Base-by-base conservation (phyloP, 2,329 filamentous ascomycete genomes). In the Lecanicillium sp. region DNA sequence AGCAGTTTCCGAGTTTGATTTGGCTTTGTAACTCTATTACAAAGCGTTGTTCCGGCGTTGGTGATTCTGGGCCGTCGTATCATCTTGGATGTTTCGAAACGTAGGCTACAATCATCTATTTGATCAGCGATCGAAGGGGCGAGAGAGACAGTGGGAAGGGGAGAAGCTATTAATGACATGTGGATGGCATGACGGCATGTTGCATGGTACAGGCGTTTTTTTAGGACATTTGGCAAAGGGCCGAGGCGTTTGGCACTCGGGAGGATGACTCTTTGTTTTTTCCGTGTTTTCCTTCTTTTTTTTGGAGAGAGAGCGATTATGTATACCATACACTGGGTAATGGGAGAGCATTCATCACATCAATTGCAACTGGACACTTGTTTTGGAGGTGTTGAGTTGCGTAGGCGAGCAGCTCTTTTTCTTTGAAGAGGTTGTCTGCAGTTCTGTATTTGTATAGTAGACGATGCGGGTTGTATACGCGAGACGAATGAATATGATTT, bases 181-280 rank as follows among this genome's bases (percentile, higher is more conserved):
- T 36, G 33, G 33, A 41, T 29, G 39, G 32, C 39, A 41, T 41
- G 33, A 41, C 36, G 32, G 33, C 39, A 41, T 32, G 28, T 41
- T 41, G 29, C 39, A 41, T 41, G 31, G 39, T 30, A 15, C 12
- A 30, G 11, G 29, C 29, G 33, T 9, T 29, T 20, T 17, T 27
- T 36, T 36, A 32, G 17, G 22, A 25, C 22, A 25, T 7, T 7
- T 25, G 22, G 11, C 22, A 25, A 25, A n/a, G 6, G 22, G 22
- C 22, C 22, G 22, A 25, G 22, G 22, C 22, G 22, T 29, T 20
- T 14, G 39, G 39, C 33, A 33, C 36, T 41, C 12, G 13, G 27
- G 31, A 33, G 38, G 20, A 32, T 36, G n/a, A n/a, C 12, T 34
- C 32, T 27, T 36, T 14, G 28, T 30, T 30, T 15, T 30, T 30